Conservation (phyloP, 2,329 filamentous ascomycete species). For the Botrytis sinoallii region DNA sequence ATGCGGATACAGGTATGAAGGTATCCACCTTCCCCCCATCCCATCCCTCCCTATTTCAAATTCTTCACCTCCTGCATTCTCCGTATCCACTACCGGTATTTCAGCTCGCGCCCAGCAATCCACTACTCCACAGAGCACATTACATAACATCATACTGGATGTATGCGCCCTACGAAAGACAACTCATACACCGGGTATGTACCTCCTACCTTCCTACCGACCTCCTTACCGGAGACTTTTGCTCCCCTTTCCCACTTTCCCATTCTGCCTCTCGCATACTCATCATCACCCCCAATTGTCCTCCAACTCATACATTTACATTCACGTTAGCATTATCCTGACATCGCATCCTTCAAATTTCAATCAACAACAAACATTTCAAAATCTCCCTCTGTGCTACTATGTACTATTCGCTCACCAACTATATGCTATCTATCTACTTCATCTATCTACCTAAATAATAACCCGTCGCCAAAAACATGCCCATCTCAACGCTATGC, state of each 20-base stretch:
- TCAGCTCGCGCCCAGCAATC: not conserved
- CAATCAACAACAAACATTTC: not conserved
- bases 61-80: not conserved
- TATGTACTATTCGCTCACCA: not conserved
- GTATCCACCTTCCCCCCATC: not conserved
- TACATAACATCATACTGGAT: not conserved
- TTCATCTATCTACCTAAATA: conserved; percentile 4
- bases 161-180: not conserved
- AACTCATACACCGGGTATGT: not conserved
- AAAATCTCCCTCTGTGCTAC: not conserved
- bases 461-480: not conserved
- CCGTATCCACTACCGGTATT: not conserved
- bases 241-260: not conserved
- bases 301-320: not conserved
- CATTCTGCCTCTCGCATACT: not conserved
- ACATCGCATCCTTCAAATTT: not conserved
- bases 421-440: conserved; percentile 12
- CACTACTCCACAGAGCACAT: not conserved
- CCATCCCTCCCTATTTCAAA: not conserved
- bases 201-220: not conserved
- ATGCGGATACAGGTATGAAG: not conserved
- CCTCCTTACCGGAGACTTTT: not conserved
- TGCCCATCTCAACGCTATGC: conserved; percentile 1
- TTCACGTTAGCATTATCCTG: not conserved
- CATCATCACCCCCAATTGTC: no score